A percentile compares a stretch with the other conserved stretches of the same genome.
These are phyloP conservation scores for Kernera saxatilis DNA, from an alignment of 345 rosid genomes.

Conservation along the genomic window DNA sequence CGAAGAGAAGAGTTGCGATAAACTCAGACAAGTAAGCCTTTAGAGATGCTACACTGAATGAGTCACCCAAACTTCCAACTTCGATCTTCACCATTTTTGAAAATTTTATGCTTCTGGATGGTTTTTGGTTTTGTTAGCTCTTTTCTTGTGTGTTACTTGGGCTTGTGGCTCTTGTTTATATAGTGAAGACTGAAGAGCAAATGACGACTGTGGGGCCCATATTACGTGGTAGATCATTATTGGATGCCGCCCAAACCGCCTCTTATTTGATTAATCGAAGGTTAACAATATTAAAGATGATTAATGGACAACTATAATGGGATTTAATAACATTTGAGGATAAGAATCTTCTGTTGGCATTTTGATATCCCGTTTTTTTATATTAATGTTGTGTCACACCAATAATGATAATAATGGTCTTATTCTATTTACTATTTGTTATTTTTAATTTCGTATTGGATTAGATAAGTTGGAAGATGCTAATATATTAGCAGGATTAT, in stretches of 20 bases:
- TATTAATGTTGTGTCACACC: slow-evolving; percentile 21
- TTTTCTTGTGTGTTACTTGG: background rate
- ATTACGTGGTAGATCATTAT: slow-evolving; percentile 11
- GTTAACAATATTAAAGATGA: background rate
- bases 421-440: background rate
- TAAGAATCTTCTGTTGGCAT: slow-evolving; percentile 28
- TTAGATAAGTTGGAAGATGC: slow-evolving; percentile 3
- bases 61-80: slow-evolving; percentile 69
- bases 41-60: slow-evolving; percentile 60
- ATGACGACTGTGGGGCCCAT: background rate
- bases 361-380: background rate
- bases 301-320: slow-evolving; percentile 19
- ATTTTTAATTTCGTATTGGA: slow-evolving; percentile 6
- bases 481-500: background rate
- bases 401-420: slow-evolving; percentile 15
- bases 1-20: slow-evolving; percentile 85
- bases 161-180: slow-evolving; percentile 16
- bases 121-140: background rate
- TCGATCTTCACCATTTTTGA: slow-evolving; percentile 67
- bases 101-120: background rate
- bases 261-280: slow-evolving; percentile 2
- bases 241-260: slow-evolving; percentile 36
- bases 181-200: background rate
- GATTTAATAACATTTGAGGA: slow-evolving; percentile 17
- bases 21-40: slow-evolving; percentile 77